Percentiles rank a stretch among this genome's conserved stretches.
Conservation (phyloP, 164 flowering plant genomes). For the Umbellularia californica region DNA sequence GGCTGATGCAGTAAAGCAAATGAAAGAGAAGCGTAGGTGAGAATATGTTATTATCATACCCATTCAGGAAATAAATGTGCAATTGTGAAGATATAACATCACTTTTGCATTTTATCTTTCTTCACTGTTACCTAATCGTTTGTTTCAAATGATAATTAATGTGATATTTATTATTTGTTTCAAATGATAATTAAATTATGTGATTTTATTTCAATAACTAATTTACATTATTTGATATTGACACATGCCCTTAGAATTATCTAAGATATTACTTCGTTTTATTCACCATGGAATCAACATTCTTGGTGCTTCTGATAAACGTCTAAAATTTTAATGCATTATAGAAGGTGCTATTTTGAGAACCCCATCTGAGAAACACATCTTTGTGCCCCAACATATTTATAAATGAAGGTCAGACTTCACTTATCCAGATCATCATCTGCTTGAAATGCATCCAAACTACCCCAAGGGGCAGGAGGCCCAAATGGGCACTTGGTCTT, state of each 20-base stretch:
- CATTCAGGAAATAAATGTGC: neutral
- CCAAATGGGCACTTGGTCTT: neutral
- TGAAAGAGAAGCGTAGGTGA: constrained; percentile 95
- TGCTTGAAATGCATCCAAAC: neutral
- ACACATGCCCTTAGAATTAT: neutral
- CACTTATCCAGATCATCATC: too few relatives aligned
- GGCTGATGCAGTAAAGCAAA: constrained; percentile 98
- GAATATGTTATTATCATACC: neutral
- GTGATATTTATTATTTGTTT: constrained; percentile 1
- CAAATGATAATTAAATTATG: neutral
- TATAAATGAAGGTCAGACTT: too few relatives aligned
- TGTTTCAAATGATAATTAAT: too few relatives aligned
- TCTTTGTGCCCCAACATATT: neutral
- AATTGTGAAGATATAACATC: too few relatives aligned
- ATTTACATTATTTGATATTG: neutral
- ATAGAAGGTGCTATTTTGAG: neutral
- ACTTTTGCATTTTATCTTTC: too few relatives aligned
- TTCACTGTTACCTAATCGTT: too few relatives aligned
- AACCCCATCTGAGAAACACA: neutral
- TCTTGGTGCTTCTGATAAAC: neutral
- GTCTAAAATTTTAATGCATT: neutral
- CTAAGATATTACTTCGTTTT: neutral
- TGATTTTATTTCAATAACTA: neutral
- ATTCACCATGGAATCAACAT: neutral
- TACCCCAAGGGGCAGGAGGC: neutral